Base-by-base conservation (phyloP, 306 rosid genomes). In the Senna siamea region DNA sequence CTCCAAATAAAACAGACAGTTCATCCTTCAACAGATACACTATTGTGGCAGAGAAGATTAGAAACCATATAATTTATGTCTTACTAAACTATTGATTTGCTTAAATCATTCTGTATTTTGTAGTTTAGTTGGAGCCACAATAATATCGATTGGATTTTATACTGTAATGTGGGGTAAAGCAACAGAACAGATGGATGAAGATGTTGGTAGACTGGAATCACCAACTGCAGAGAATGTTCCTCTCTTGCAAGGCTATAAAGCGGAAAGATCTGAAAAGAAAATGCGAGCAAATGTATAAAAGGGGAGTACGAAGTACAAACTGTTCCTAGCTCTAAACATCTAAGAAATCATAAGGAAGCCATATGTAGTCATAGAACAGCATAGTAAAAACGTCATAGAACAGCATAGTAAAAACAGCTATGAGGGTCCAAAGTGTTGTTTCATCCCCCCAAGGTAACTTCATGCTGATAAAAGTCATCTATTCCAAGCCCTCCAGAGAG, bases 121-220 rank as follows among this genome's bases (percentile, higher is more conserved):
- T 84, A 93, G 98, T 82, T 63, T 89, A 30, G 66, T 91, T 53
- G 97, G 98, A 80, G 98, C 92, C 75, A 80, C 87, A 47, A 72
- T 86, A 69, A 87, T 89, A 83, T 86, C 98, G 0, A 58, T 91
- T 22, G 97, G 97, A 19, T 87, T 93, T 84, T 93, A 93, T 38
- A 80, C 89, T 11, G 97, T 93, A n/a, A 82, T 93, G 86, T 93
- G 97, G 98, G 98, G 96, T 37, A 91, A 93, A 80, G 70, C 86
- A 66, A 83, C 77, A 65, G 98, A 93, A 76, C 90, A 78, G 64
- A 61, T 37, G 26, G 87, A 44, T 35, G 85, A 82, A 38, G 81
- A 32, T 70, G 72, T 18, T 60, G 74, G 59, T 23, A 63, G 63
- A 76, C 73, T 57, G 69, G 93, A 77, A 73, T 80, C 90, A 65